These are phyloP conservation scores for Lasiodiplodia theobromae DNA, from an alignment of 2,329 filamentous ascomycete genomes.

Conservation along the genomic window DNA sequence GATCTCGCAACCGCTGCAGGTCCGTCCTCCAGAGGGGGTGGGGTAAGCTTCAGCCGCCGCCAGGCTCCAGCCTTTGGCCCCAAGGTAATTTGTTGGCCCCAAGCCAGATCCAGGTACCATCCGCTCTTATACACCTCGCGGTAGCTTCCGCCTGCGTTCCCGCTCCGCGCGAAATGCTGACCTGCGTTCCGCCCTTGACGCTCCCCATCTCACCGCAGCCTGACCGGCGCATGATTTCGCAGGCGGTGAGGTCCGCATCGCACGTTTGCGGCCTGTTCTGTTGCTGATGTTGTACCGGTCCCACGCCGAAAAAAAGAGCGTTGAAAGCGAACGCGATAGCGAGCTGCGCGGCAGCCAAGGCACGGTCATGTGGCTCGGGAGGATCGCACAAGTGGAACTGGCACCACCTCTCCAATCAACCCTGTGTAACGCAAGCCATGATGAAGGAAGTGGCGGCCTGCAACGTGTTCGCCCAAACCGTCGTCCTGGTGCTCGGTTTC, in stretches of 20 bases:
- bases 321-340: conserved; percentile 23
- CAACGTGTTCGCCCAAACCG: not conserved
- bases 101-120: not conserved
- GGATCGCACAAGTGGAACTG: conserved; percentile 21
- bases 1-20: not conserved
- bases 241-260: too few relatives aligned
- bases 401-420: conserved; percentile 5
- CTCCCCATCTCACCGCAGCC: not conserved
- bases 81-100: not conserved
- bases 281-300: conserved; percentile 4
- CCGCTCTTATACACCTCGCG: not conserved
- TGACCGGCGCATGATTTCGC: too few relatives aligned
- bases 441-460: not conserved
- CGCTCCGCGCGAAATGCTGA: too few relatives aligned
- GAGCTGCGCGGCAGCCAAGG: conserved; percentile 8
- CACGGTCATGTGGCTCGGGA: conserved; percentile 12
- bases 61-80: conserved; percentile 8
- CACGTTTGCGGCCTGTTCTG: not conserved
- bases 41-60: conserved; percentile 20
- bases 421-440: not conserved
- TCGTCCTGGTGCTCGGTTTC: conserved; percentile 1
- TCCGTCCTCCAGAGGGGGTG: conserved; percentile 1
- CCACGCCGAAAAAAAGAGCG: not conserved
- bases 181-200: not conserved
- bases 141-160: not conserved